A percentile compares a stretch with the other conserved stretches of the same genome.
phyloP scores from a whole-genome alignment of 2,329 filamentous ascomycete genomes.

The Epichloe amarillans region DNA sequence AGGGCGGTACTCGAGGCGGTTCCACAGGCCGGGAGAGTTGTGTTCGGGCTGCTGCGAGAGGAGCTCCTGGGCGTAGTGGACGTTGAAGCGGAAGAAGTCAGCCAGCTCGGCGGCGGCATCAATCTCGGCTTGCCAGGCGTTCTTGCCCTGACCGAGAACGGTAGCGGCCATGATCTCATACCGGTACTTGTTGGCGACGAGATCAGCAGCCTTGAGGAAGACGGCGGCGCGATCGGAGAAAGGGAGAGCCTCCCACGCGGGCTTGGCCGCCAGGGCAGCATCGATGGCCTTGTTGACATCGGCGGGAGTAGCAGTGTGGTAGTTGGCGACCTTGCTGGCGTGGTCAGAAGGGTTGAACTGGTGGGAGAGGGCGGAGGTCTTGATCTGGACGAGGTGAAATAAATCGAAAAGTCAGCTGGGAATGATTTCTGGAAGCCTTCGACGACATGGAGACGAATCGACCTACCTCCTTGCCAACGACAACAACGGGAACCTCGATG shows the following conservation, averaged over 20 bases:
- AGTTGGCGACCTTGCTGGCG: conserved; percentile 61
- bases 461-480: conserved; percentile 68
- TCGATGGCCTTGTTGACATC: conserved; percentile 74
- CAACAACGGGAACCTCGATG: conserved; percentile 66
- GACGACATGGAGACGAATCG: not conserved
- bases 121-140: conserved; percentile 98
- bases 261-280: conserved; percentile 72
- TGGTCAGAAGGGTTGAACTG: conserved; percentile 81
- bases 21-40: conserved; percentile 78
- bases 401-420: not conserved
- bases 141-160: conserved; percentile 95
- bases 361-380: conserved; percentile 47
- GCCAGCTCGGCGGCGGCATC: conserved; percentile 84
- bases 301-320: conserved; percentile 64
- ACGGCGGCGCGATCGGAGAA: conserved; percentile 86
- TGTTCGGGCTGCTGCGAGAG: conserved; percentile 79
- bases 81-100: conserved; percentile 91
- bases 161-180: conserved; percentile 95
- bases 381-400: conserved; percentile 36
- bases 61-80: conserved; percentile 83
- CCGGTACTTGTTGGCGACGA: conserved; percentile 83
- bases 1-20: conserved; percentile 76
- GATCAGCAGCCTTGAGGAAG: conserved; percentile 90
- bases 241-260: conserved; percentile 75
- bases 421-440: not conserved